phyloP scores from a whole-genome alignment of 306 rosid genomes.

The Glycine tomentella region DNA sequence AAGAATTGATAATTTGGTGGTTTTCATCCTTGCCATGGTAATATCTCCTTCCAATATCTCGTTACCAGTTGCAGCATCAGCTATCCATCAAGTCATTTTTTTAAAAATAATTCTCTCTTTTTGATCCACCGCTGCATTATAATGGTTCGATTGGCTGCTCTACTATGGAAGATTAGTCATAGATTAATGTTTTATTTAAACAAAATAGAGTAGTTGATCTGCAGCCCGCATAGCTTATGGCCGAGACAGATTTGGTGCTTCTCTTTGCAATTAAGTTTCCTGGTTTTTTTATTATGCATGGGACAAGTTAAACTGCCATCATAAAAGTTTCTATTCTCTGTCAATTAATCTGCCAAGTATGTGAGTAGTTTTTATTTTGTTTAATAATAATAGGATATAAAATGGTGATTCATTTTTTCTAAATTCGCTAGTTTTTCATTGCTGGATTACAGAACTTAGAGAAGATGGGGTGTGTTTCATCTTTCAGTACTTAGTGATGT shows the following conservation, averaged over 20 bases:
- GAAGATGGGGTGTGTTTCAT: conserved; percentile 62
- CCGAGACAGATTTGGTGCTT: conserved; percentile 47
- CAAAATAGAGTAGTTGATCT: conserved; percentile 42
- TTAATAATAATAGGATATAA: conserved; percentile 24
- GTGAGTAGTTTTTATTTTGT: conserved; percentile 30
- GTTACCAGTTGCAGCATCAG: conserved; percentile 59
- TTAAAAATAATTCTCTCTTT: conserved; percentile 34
- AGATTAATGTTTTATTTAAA: conserved; percentile 43
- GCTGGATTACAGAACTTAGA: conserved; percentile 68
- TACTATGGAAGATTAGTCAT: conserved; percentile 45
- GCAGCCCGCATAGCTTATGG: conserved; percentile 53
- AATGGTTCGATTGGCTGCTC: conserved; percentile 46
- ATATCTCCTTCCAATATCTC: conserved; percentile 57
- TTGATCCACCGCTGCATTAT: conserved; percentile 54
- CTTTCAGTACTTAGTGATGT: conserved; percentile 59
- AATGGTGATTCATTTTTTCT: neutral
- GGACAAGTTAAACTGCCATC: conserved; percentile 32
- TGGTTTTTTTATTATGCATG: conserved; percentile 3
- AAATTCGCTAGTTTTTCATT: conserved; percentile 27
- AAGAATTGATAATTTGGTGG: conserved; percentile 43
- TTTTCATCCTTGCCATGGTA: conserved; percentile 49
- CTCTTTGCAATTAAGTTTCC: neutral
- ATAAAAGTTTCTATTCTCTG: neutral
- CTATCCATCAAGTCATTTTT: conserved; percentile 55
- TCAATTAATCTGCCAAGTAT: conserved; percentile 34